These are phyloP conservation scores for Linaria vulgaris DNA, from an alignment of 257 asterid species.

Conservation along the genomic window DNA sequence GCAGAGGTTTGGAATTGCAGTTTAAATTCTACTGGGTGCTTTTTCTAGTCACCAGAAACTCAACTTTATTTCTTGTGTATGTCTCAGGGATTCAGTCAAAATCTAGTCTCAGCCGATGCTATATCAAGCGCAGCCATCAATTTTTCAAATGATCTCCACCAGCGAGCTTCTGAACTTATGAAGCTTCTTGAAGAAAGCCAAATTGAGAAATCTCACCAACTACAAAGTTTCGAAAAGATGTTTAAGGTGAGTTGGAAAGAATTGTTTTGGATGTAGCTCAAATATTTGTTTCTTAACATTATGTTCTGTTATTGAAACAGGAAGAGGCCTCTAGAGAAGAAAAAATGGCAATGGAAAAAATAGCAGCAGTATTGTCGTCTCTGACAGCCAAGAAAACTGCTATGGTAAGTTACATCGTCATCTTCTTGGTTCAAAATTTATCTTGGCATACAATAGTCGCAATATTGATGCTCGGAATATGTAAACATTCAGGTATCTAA, in stretches of 20 bases:
- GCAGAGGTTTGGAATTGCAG: constrained; percentile 50
- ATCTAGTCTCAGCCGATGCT: constrained; percentile 56
- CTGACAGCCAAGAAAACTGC: constrained; percentile 53
- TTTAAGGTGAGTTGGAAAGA: constrained; percentile 53
- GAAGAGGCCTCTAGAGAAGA: constrained; percentile 74
- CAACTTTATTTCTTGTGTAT: constrained; percentile 17
- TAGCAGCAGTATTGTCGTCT: constrained; percentile 58
- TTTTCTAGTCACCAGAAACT: constrained; percentile 7
- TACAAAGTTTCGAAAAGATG: constrained; percentile 53
- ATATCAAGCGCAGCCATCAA: constrained; percentile 63
- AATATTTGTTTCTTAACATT: neutral
- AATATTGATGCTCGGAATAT: constrained; percentile 17
- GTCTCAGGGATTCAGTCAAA: constrained; percentile 54
- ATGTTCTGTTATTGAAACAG: constrained; percentile 39
- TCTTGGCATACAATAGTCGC: neutral
- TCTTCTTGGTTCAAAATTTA: neutral
- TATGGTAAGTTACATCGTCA: constrained; percentile 43
- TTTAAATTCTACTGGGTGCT: neutral
- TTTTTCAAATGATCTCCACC: constrained; percentile 55
- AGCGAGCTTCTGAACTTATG: constrained; percentile 57
- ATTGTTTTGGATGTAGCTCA: neutral
- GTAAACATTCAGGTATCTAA: constrained; percentile 52
- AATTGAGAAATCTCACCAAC: constrained; percentile 42
- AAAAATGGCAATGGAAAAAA: constrained; percentile 55
- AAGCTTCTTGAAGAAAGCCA: constrained; percentile 53